Evolutionary conservation across 2,329 filamentous ascomycete species (phyloP), one percentile per base, ranked within the genome.

Genomic region (Bipolaris sorokiniana): DNA sequence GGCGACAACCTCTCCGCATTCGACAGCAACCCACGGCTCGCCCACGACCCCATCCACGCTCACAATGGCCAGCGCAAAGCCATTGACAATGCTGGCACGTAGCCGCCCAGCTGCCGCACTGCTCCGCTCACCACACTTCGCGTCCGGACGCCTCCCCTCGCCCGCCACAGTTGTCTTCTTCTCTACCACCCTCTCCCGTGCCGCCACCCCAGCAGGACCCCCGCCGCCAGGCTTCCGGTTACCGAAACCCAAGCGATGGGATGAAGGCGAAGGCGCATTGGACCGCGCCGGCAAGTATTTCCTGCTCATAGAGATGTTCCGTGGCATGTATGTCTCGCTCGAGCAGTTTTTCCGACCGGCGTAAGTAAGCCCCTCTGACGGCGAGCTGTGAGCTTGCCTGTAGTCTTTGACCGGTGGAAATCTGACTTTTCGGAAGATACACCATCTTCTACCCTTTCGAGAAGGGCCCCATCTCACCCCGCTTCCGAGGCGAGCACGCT

Each of bases 401-500:
- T 34, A n/a, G 28, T 33, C 7, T 38, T 15, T 26, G 16, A 56
- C 52, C 28, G 28, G 13, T 22, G 5, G 11, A n/a, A n/a, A 63
- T 50, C 66, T 80, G 67, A 79, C 56, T 46, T 44, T 48, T 28
- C 15, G 37, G 26, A 71, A 97, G 93, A 71, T 97, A 98, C 80
- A 99, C 95, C 48, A 99, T 99, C 75, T 97, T 88, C 83, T 99
- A 99, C 76, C 95, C 95, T 41, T 99, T 97, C 80, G 95, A 99
- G 79, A 99, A 99, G 85, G 95, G 95, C 46, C 95, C 95, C 59
- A 97, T 99, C 77, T 97, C 93, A 34, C 95, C 95, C 60, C 90
- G 95, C 69, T 99, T 99, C 88, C 91, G 95, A 79, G 95, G 95
- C 77, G 95, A 99, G 80, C 95, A 99, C 82, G 95, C 95, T 67